Evolutionary conservation across 495 filamentous ascomycete species (phyloP).

Genomic region (Pseudotulostoma volvatum): DNA sequence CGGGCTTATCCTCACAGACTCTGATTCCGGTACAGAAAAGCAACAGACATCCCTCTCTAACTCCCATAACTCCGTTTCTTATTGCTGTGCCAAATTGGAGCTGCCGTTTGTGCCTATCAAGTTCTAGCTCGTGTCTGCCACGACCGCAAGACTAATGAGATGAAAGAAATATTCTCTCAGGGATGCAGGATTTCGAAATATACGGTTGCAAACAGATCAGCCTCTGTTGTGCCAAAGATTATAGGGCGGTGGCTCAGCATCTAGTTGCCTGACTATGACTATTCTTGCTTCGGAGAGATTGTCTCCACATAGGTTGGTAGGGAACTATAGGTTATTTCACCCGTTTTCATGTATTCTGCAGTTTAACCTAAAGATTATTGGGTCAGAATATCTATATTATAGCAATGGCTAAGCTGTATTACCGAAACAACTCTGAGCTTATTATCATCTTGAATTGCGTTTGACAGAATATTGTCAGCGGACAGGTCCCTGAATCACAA

Average conservation of each 20-base stretch:
- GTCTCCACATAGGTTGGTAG: neutral
- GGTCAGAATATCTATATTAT: neutral
- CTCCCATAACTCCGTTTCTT: no score
- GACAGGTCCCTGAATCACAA: no score
- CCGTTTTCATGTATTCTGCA: neutral
- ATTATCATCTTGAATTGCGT: neutral
- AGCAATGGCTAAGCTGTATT: neutral
- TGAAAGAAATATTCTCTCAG: neutral
- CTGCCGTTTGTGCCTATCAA: no score
- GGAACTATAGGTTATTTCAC: neutral
- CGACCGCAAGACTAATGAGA: neutral
- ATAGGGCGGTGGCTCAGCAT: neutral
- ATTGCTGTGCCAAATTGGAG: no score
- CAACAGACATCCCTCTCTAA: no score
- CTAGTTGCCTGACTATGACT: neutral
- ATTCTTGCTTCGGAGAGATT: neutral
- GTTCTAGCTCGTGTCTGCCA: no score
- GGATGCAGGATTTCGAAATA: neutral
- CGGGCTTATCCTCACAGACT: no score
- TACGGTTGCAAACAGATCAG: neutral
- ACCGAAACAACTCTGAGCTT: neutral
- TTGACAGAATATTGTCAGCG: no score
- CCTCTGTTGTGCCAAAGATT: neutral
- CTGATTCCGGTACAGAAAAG: no score
- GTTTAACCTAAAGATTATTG: neutral